Conservation (phyloP, 257 asterid species). For the Jaltomata sinuosa region DNA sequence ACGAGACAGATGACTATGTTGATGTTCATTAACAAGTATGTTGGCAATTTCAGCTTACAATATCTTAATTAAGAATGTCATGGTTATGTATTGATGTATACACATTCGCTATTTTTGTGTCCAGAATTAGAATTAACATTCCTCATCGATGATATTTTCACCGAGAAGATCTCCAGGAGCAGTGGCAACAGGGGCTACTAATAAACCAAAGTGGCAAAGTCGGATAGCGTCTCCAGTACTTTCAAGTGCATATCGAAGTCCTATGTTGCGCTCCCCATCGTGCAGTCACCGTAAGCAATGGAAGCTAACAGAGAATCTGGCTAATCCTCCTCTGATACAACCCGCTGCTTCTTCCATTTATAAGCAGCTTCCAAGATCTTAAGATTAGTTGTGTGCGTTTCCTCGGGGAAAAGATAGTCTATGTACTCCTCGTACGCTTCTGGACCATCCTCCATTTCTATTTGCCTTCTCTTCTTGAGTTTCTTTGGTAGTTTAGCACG, state of each 20-base stretch:
- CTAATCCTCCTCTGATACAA: too few species aligned
- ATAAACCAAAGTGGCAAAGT: constrained; percentile 14
- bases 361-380: too few species aligned
- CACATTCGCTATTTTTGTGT: background rate
- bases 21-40: constrained; percentile 53
- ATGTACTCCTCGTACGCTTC: too few species aligned
- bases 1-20: constrained; percentile 56
- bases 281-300: constrained; percentile 14
- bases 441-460: too few species aligned
- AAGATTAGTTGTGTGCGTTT: too few species aligned
- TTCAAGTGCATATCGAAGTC: constrained; percentile 19
- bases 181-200: background rate
- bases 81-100: background rate
- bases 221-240: constrained; percentile 22
- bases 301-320: too few species aligned
- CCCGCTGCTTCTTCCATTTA: too few species aligned
- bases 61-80: background rate
- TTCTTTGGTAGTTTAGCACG: too few species aligned
- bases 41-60: background rate
- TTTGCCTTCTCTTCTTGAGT: too few species aligned
- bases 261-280: constrained; percentile 25
- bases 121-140: constrained; percentile 46
- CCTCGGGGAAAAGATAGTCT: too few species aligned
- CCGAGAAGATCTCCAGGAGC: constrained; percentile 31
- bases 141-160: constrained; percentile 20